phyloP scores from a whole-genome alignment of 176 grass and related monocot genomes.

The Secale cereale region DNA sequence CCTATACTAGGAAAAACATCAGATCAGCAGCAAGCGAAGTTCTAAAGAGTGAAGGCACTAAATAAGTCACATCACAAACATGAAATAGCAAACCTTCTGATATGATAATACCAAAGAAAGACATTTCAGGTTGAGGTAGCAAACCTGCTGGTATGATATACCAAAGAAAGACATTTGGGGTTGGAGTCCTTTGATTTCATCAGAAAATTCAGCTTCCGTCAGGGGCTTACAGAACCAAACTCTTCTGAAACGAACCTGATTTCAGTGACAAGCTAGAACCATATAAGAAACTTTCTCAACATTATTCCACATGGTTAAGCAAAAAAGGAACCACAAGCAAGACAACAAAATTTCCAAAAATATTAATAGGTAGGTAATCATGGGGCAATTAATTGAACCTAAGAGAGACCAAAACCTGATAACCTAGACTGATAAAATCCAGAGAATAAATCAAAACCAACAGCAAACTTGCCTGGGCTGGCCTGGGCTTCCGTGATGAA shows the following conservation, averaged over 20 bases:
- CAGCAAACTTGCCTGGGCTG: constrained; percentile 45
- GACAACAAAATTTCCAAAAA: background rate
- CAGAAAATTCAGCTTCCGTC: constrained; percentile 52
- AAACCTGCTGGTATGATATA: constrained; percentile 54
- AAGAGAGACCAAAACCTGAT: constrained; percentile 15
- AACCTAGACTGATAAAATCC: constrained; percentile 8
- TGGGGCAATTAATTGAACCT: background rate
- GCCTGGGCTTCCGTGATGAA: constrained; percentile 26
- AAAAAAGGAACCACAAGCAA: background rate
- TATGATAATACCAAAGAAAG: constrained; percentile 51
- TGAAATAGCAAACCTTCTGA: constrained; percentile 10
- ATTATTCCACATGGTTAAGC: background rate
- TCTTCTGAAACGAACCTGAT: constrained; percentile 63
- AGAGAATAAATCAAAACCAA: constrained; percentile 3
- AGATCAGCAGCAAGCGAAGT: constrained; percentile 33
- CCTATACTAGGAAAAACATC: constrained; percentile 42
- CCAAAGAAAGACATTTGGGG: constrained; percentile 52
- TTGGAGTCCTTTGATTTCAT: constrained; percentile 29
- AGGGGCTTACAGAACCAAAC: constrained; percentile 65
- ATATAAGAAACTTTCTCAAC: constrained; percentile 16
- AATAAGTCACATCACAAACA: constrained; percentile 2
- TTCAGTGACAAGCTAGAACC: constrained; percentile 7
- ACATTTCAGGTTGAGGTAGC: constrained; percentile 38
- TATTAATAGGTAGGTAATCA: background rate
- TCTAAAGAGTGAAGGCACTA: background rate